Evolutionary conservation across 495 filamentous ascomycete species (phyloP).

Genomic region (Penicillium atrosanguineum): DNA sequence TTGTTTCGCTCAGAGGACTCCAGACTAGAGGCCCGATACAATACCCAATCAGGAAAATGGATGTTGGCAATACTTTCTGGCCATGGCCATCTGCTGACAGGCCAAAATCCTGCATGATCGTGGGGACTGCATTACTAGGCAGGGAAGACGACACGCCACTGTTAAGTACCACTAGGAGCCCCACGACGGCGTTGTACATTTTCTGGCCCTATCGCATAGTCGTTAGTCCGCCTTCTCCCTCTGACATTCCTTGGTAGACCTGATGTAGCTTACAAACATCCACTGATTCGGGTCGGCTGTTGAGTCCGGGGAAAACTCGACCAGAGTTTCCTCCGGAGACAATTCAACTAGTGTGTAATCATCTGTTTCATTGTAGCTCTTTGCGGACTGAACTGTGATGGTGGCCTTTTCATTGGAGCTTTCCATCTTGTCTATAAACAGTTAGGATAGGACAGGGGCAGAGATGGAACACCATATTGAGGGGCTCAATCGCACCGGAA

Average conservation of each 20-base stretch:
- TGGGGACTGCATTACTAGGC: conserved; percentile 61
- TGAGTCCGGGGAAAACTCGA: conserved; percentile 33
- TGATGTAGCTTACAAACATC: conserved; percentile 25
- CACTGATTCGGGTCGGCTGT: conserved; percentile 30
- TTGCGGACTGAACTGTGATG: conserved; percentile 8
- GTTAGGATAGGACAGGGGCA: conserved; percentile 6
- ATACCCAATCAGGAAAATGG: conserved; percentile 72
- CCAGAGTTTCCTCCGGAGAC: conserved; percentile 23
- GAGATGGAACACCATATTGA: not conserved
- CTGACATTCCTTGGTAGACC: not conserved
- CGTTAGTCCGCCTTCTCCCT: conserved; percentile 5
- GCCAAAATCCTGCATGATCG: conserved; percentile 42
- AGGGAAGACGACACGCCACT: conserved; percentile 68
- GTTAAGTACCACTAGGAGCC: conserved; percentile 65
- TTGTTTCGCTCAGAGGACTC: conserved; percentile 68
- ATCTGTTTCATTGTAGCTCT: not conserved
- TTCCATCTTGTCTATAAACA: conserved; percentile 9
- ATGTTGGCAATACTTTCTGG: conserved; percentile 66
- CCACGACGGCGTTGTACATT: conserved; percentile 51
- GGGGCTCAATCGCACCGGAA: conserved; percentile 12
- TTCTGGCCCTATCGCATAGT: conserved; percentile 48
- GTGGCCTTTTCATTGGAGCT: conserved; percentile 4
- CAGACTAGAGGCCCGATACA: conserved; percentile 63
- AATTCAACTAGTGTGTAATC: conserved; percentile 24
- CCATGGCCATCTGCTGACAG: conserved; percentile 35